These are phyloP conservation scores for Carex scoparia DNA, from an alignment of 176 grass and related monocot species.

Conservation along the genomic window DNA sequence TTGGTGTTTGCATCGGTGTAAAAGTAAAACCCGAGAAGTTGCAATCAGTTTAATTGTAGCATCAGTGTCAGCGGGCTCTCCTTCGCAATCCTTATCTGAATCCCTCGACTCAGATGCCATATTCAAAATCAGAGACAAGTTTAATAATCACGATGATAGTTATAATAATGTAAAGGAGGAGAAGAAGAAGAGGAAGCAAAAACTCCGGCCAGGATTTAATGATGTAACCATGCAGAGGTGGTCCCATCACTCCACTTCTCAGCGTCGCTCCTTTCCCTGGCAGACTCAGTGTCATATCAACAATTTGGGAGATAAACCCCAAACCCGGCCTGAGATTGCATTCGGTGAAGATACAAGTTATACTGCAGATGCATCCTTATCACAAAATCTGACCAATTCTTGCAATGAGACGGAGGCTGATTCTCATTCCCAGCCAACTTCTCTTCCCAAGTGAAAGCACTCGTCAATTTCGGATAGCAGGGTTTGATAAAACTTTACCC, in stretches of 20 bases:
- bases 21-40: background rate
- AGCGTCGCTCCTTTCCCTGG: conserved; percentile 58
- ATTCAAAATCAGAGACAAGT: background rate
- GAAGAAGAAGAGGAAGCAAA: conserved; percentile 38
- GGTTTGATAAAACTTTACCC: conserved; percentile 33
- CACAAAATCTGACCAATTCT: conserved; percentile 1
- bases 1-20: background rate
- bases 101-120: conserved; percentile 4
- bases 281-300: conserved; percentile 22
- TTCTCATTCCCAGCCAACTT: conserved; percentile 27
- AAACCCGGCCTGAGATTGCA: too few relatives aligned
- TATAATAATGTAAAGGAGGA: conserved; percentile 10
- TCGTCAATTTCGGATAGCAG: conserved; percentile 17
- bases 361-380: conserved; percentile 5
- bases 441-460: background rate
- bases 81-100: background rate
- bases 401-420: background rate
- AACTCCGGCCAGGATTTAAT: conserved; percentile 59
- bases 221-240: conserved; percentile 57
- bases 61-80: background rate
- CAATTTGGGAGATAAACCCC: too few relatives aligned
- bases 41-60: background rate
- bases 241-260: conserved; percentile 53
- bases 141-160: background rate
- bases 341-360: background rate